phyloP scores from a whole-genome alignment of 495 filamentous ascomycete genomes.

The Staphylotrichum tortipilum region DNA sequence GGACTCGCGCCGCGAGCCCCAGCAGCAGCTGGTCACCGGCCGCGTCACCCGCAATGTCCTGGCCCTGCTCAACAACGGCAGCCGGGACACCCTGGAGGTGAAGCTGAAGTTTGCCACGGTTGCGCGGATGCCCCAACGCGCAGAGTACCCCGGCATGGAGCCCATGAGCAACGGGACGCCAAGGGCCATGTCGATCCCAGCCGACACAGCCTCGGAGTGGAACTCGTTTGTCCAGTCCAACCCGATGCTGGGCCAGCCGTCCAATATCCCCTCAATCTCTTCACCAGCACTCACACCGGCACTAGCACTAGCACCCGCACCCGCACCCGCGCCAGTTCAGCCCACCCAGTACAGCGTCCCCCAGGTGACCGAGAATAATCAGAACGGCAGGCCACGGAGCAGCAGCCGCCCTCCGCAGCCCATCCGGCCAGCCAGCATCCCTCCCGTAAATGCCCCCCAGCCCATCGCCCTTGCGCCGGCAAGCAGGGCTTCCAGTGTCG shows the following conservation, averaged over 20 bases:
- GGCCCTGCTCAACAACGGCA: constrained; percentile 71
- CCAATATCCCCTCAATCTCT: constrained; percentile 18
- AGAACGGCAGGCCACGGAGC: constrained; percentile 14
- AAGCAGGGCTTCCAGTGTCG: constrained; percentile 2
- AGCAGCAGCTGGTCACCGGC: constrained; percentile 74
- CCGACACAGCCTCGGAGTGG: constrained; percentile 41
- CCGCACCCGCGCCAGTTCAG: constrained; percentile 18
- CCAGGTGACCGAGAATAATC: constrained; percentile 6
- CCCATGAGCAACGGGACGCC: constrained; percentile 11
- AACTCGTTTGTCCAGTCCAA: constrained; percentile 39
- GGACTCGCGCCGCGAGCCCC: constrained; percentile 39
- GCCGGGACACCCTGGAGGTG: constrained; percentile 88
- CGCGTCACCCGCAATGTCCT: constrained; percentile 78
- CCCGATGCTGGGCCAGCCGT: constrained; percentile 26
- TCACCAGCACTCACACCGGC: constrained; percentile 29
- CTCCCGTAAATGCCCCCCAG: constrained; percentile 9
- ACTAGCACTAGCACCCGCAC: no score
- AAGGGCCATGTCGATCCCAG: constrained; percentile 25
- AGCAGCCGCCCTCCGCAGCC: constrained; percentile 12
- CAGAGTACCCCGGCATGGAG: constrained; percentile 17
- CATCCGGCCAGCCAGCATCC: constrained; percentile 18
- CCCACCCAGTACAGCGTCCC: constrained; percentile 11
- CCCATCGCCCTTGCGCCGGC: constrained; percentile 1
- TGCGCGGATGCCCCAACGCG: constrained; percentile 54
- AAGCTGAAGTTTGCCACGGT: constrained; percentile 82